Conservation (phyloP, 2,329 filamentous ascomycete genomes). For the Fusarium tuaranense region DNA sequence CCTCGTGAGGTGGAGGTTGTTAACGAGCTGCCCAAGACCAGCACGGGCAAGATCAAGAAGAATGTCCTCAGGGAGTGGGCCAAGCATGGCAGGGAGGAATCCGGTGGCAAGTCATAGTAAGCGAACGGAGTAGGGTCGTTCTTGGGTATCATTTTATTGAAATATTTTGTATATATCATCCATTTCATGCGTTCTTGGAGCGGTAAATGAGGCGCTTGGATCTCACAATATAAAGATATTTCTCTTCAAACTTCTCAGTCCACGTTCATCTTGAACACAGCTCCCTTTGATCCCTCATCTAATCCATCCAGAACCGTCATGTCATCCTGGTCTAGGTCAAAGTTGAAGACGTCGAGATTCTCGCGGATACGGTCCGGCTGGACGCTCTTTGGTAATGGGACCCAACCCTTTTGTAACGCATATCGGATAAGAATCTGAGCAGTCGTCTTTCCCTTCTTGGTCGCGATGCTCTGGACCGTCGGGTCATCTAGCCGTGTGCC, state of each 20-base stretch:
- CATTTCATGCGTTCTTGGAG: not conserved
- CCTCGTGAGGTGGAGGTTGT: constrained; percentile 80
- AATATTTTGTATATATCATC: constrained; percentile 3
- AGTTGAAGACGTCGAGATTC: constrained; percentile 72
- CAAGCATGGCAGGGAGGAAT: constrained; percentile 42
- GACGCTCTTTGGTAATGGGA: constrained; percentile 76
- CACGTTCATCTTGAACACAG: constrained; percentile 48
- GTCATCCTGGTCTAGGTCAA: constrained; percentile 67
- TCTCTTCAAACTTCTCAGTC: constrained; percentile 1
- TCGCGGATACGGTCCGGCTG: constrained; percentile 67
- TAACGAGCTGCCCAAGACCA: constrained; percentile 93
- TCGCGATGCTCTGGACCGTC: constrained; percentile 65
- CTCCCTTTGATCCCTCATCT: constrained; percentile 45
- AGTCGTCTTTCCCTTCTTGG: constrained; percentile 69
- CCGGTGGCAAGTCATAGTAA: not conserved
- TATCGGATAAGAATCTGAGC: constrained; percentile 78
- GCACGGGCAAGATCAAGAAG: constrained; percentile 97
- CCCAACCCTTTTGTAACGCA: constrained; percentile 76
- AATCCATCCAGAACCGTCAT: constrained; percentile 57
- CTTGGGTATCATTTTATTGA: not conserved
- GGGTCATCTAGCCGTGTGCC: constrained; percentile 60
- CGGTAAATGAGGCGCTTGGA: constrained; percentile 1
- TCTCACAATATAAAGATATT: not conserved
- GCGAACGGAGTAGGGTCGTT: constrained; percentile 1
- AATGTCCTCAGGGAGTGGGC: constrained; percentile 92